Conservation (phyloP, 78 protist genomes). For the Dictyostelium intermedium region DNA sequence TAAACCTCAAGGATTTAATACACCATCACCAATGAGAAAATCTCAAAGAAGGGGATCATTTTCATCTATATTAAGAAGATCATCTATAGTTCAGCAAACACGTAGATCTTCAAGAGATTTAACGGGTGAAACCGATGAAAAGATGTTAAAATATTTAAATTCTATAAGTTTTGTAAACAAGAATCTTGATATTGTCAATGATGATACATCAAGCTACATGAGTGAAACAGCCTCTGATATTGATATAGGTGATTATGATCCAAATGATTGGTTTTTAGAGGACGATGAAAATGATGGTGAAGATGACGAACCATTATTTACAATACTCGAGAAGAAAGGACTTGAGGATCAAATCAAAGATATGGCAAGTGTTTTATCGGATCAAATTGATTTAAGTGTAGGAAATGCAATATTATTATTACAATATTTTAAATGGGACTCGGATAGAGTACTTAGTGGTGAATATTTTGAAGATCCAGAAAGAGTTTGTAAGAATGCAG, state of each 20-base stretch:
- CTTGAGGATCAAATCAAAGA: constrained; percentile 38
- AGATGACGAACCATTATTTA: constrained; percentile 53
- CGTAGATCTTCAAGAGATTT: constrained; percentile 63
- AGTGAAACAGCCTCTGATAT: constrained; percentile 25
- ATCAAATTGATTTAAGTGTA: constrained; percentile 42
- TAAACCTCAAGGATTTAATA: constrained; percentile 11
- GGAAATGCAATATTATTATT: constrained; percentile 50
- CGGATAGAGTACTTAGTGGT: constrained; percentile 22
- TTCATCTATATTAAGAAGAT: constrained; percentile 66
- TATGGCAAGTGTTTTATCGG: constrained; percentile 19
- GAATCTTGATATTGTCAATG: background rate
- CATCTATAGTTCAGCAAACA: background rate
- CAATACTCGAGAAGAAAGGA: constrained; percentile 38
- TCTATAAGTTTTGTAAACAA: background rate
- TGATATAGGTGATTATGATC: constrained; percentile 67
- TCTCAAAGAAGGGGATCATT: constrained; percentile 66
- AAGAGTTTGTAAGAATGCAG: constrained; percentile 31
- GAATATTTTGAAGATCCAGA: constrained; percentile 80
- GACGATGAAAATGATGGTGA: constrained; percentile 19
- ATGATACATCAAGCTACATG: constrained; percentile 17
- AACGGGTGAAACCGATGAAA: constrained; percentile 32
- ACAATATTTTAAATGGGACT: constrained; percentile 65
- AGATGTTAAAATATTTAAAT: constrained; percentile 19
- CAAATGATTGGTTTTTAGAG: constrained; percentile 69
- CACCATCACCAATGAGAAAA: constrained; percentile 47